These are phyloP conservation scores for Quercus lobata DNA, from an alignment of 331 rosid genomes.

Conservation along the genomic window DNA sequence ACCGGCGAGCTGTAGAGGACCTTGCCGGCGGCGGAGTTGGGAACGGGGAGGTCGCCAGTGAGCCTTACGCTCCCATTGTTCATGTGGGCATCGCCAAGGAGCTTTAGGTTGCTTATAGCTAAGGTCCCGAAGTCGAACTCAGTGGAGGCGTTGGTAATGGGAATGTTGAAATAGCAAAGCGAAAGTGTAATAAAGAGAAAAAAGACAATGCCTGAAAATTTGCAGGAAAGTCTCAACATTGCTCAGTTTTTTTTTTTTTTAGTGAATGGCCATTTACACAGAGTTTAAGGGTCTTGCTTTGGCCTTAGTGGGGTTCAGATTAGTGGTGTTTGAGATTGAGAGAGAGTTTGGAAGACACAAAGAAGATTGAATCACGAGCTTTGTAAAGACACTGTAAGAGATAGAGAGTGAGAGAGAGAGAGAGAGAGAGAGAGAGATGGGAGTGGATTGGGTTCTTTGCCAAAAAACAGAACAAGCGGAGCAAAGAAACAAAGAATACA, in stretches of 20 bases:
- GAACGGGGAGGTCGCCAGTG: slow-evolving; percentile 88
- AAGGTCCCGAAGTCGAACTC: slow-evolving; percentile 85
- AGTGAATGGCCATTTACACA: slow-evolving; percentile 27
- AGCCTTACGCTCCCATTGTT: slow-evolving; percentile 77
- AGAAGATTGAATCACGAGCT: slow-evolving; percentile 13
- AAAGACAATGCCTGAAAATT: not conserved
- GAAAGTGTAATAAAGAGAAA: not conserved
- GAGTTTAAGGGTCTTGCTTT: no score
- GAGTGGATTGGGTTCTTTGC: slow-evolving; percentile 25
- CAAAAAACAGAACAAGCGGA: slow-evolving; percentile 14
- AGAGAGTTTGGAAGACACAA: slow-evolving; percentile 9
- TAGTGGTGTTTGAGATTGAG: not conserved
- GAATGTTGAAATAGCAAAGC: not conserved
- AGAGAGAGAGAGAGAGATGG: not conserved
- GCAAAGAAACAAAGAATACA: slow-evolving; percentile 32
- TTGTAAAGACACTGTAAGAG: not conserved
- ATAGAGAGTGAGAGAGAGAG: not conserved
- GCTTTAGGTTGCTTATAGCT: slow-evolving; percentile 61
- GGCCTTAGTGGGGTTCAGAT: not conserved
- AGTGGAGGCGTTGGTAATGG: slow-evolving; percentile 19
- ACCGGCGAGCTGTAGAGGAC: slow-evolving; percentile 68
- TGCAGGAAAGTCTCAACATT: slow-evolving; percentile 32
- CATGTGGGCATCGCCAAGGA: slow-evolving; percentile 92
- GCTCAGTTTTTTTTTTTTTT: slow-evolving; percentile 1
- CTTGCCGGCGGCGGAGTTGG: slow-evolving; percentile 77